Evolutionary conservation across 2,329 filamentous ascomycete genomes (phyloP), one percentile per base, ranked within the genome.

Genomic region (Colletotrichum brevisporum): DNA sequence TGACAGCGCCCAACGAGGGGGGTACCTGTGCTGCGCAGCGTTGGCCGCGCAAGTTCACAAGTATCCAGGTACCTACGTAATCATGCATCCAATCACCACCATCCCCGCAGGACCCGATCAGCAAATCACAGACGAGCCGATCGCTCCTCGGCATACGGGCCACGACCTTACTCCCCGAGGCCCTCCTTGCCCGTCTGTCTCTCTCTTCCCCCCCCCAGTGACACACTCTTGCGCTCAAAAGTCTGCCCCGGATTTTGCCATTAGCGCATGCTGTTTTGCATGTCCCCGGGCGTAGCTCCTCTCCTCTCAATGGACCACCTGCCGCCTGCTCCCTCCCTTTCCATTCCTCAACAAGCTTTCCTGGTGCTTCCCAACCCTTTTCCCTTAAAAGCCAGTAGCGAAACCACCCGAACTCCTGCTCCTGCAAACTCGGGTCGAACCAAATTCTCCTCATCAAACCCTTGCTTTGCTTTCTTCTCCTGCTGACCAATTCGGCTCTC

Each of bases 211-310:
- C 31, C 31, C 31, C 31, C 31, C 41, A 43, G 41, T 43, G 41
- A 43, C 41, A 15, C 41, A 15, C 41, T 43, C 13, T 15, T 43
- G 41, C 16, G 6, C 41, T 48, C 60, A 65, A 53, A 58, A 54
- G 39, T 58, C 54, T 67, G 57, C 67, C 66, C 67, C 67, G 63
- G 64, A 63, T 68, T 70, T 67, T 70, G 67, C 57, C 67, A 69
- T 69, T 69, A 67, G 67, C 67, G 67, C 62, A 54, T 60, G 55
- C 62, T 41, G 24, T 51, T 52, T 53, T 60, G 59, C 67, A 56
- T 61, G 47, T 53, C 54, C 51, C 39, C 61, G 50, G 58, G 36
- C 60, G 47, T 53, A 39, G 47, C 47, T 60, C 47, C 52, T 55
- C 48, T 41, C 50, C 43, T 61, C 63, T 61, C 63, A 62, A 66